Conservation (phyloP, 2,329 filamentous ascomycete species). For the Apiospora sp. region DNA sequence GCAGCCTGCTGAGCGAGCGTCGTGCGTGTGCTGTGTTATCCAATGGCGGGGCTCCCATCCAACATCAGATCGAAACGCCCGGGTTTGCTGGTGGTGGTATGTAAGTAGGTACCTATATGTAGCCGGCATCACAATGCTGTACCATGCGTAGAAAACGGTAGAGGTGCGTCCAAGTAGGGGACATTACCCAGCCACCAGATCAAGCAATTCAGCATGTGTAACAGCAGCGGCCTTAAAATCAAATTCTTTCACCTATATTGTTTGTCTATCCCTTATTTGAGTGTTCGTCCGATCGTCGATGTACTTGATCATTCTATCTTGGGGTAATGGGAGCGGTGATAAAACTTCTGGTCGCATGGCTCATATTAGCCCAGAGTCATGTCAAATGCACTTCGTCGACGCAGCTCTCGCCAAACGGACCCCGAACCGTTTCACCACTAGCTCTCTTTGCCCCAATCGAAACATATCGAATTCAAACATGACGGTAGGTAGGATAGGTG, state of each 20-base stretch:
- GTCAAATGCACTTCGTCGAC: neutral
- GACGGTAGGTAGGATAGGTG: neutral
- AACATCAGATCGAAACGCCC: neutral
- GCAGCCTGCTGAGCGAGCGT: slow-evolving; percentile 3
- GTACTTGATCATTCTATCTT: too few species aligned
- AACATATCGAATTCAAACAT: neutral
- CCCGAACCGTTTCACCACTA: neutral
- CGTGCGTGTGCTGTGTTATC: neutral
- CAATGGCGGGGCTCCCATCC: slow-evolving; percentile 1
- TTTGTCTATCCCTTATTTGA: too few species aligned
- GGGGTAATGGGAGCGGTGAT: too few species aligned
- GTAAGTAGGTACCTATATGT: neutral
- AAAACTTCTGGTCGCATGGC: too few species aligned
- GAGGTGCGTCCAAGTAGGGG: too few species aligned
- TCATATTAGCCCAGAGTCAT: too few species aligned
- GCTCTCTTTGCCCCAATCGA: neutral
- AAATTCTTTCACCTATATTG: too few species aligned
- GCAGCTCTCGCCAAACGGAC: neutral
- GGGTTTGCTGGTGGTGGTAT: neutral
- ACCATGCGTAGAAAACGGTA: neutral
- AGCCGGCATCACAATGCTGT: neutral
- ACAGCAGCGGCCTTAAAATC: too few species aligned
- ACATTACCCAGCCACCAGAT: too few species aligned
- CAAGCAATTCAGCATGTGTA: too few species aligned
- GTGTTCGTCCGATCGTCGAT: too few species aligned